Evolutionary conservation across 2,329 filamentous ascomycete genomes (phyloP), one percentile per base, ranked within the genome.

Genomic region (Claviceps lovelessii): DNA sequence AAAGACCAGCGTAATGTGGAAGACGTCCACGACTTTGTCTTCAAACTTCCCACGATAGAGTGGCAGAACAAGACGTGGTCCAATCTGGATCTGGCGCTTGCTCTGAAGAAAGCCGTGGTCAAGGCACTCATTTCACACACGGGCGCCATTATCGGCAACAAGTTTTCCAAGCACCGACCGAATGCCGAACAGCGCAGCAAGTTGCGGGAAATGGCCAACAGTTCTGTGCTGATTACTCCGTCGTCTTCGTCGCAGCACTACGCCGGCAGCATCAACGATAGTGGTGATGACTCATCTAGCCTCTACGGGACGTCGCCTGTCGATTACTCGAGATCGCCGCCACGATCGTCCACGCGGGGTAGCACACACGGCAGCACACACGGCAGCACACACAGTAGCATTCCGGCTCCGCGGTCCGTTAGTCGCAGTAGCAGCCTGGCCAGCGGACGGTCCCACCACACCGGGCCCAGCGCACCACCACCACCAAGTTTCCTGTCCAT

Each of bases 51-150:
- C 4, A 86, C 87, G 2, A 84, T 98, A 49, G 93, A 98, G 68
- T 97, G 95, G 73, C 83, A 89, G 59, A 98, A 98, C 76, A 98
- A 98, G 75, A 97, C 90, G 9, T 98, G 93, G 93, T 96, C 90
- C 7, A 98, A 97, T 67, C 79, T 98, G 7, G 93, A 98, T 64
- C 80, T 98, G 10, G 90, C 91, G 0, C 76, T 97, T 50, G 86
- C 90, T 15, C 77, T 98, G 54, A 97, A 98, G 73, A 94, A 90
- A 66, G 90, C 95, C 49, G 87, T 97, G 56, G 88, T 95, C 65
- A 88, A 90, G 64, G 91, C 93, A 0, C 77, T 98, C 49, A 94
- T 98, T 63, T 93, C 88, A 1, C 93, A 98, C 65, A 90, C 91
- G 0, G 93, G 93, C 41, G 90, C 93, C 55, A 96, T 98, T 61